A percentile compares a stretch with the other conserved stretches of the same genome.
phyloP scores from a whole-genome alignment of 2,329 filamentous ascomycete species.

The Thielaviopsis ethacetica region DNA sequence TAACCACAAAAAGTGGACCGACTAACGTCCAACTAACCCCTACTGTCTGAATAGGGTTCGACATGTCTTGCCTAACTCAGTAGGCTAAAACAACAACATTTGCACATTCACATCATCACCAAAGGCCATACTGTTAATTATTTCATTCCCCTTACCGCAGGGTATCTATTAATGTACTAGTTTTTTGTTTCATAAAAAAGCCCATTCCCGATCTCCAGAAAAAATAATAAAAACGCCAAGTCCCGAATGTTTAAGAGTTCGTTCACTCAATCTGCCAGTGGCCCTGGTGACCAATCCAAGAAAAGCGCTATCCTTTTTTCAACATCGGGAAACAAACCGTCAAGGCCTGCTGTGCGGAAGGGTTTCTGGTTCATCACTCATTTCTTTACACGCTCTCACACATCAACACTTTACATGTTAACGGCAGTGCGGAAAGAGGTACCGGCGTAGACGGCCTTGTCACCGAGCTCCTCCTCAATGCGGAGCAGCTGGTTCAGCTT shows the following conservation, averaged over 20 bases:
- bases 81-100: background rate
- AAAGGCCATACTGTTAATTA: background rate
- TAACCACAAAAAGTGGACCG: background rate
- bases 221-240: slow-evolving; percentile 1
- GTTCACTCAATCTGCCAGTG: background rate
- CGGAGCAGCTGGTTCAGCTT: slow-evolving; percentile 99
- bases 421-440: slow-evolving; percentile 81
- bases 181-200: slow-evolving; percentile 6
- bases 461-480: slow-evolving; percentile 96
- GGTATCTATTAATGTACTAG: slow-evolving; percentile 11
- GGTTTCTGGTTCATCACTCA: slow-evolving; percentile 11
- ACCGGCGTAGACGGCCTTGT: slow-evolving; percentile 82
- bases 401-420: slow-evolving; percentile 49
- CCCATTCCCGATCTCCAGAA: slow-evolving; percentile 5
- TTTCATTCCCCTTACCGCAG: slow-evolving; percentile 9
- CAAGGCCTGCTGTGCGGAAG: slow-evolving; percentile 10
- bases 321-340: slow-evolving; percentile 8
- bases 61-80: background rate
- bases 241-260: background rate
- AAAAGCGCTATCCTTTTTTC: slow-evolving; percentile 3
- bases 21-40: background rate
- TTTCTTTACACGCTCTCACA: background rate
- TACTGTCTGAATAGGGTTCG: background rate
- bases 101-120: background rate
- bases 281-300: background rate